phyloP scores from a whole-genome alignment of 352 stramenopile genomes.

The Globisporangium nunn region DNA sequence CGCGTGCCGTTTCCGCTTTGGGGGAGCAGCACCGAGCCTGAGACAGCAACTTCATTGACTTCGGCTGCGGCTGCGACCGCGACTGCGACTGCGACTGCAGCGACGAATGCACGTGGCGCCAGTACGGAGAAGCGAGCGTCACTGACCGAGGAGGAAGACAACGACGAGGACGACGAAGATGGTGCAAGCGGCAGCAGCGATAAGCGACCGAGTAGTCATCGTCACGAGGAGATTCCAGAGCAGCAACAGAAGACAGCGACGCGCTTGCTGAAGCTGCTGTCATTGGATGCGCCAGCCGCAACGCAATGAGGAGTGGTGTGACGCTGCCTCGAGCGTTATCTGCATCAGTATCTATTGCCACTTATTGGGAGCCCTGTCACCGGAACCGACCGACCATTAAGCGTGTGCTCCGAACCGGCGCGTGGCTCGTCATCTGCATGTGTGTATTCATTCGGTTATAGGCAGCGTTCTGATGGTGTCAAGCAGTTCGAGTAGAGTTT shows the following conservation, averaged over 20 bases:
- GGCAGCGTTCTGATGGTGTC: neutral
- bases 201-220: neutral
- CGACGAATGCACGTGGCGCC: neutral
- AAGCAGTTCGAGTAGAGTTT: neutral
- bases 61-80: too few species aligned
- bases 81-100: neutral
- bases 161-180: constrained; percentile 32
- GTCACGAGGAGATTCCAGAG: neutral
- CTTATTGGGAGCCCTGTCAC: neutral
- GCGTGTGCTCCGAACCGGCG: too few species aligned
- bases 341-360: neutral
- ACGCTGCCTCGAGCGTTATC: neutral
- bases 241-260: constrained; percentile 18
- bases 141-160: constrained; percentile 15
- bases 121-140: constrained; percentile 16
- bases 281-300: constrained; percentile 11
- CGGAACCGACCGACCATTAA: too few species aligned
- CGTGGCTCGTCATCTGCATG: neutral
- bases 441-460: neutral
- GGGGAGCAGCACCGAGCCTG: constrained; percentile 13
- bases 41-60: neutral
- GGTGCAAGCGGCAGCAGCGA: constrained; percentile 13
- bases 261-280: constrained; percentile 54
- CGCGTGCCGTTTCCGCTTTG: constrained; percentile 36
- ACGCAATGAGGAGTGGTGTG: neutral